Evolutionary conservation across 2,329 filamentous ascomycete genomes (phyloP).

Genomic region (Colletotrichum nymphaeae): DNA sequence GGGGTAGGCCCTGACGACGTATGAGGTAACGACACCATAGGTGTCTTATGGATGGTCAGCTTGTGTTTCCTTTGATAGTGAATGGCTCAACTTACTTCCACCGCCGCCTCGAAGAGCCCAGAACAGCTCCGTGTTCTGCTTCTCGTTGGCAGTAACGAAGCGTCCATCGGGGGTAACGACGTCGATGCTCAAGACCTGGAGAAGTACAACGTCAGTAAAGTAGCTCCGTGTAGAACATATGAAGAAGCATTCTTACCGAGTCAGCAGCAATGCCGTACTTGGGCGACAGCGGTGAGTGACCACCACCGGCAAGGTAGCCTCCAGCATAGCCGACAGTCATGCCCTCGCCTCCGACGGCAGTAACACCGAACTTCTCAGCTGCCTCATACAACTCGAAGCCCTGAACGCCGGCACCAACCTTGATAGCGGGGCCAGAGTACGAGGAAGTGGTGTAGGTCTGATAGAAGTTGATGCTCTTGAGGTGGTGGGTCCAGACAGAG

Average conservation of each 20-base stretch:
- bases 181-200: conserved; percentile 53
- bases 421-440: conserved; percentile 64
- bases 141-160: conserved; percentile 51
- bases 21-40: conserved; percentile 65
- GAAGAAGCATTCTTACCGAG: conserved; percentile 55
- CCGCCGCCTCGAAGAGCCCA: conserved; percentile 62
- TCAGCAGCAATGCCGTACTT: conserved; percentile 68
- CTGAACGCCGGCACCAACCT: conserved; percentile 63
- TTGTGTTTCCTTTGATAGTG: background rate
- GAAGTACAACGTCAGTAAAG: background rate
- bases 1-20: conserved; percentile 63
- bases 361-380: conserved; percentile 56
- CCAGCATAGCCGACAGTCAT: conserved; percentile 67
- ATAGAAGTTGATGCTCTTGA: conserved; percentile 52
- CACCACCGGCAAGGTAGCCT: conserved; percentile 70
- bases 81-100: conserved; percentile 28
- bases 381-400: conserved; percentile 61
- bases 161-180: conserved; percentile 57
- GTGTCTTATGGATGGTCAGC: conserved; percentile 61
- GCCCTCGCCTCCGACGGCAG: conserved; percentile 65
- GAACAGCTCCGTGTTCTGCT: conserved; percentile 57
- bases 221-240: conserved; percentile 44
- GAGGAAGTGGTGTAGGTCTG: conserved; percentile 45
- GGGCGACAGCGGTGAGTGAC: conserved; percentile 64
- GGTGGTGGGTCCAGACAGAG: conserved; percentile 50